Base-by-base conservation (phyloP, 306 rosid species). In the Fagus sylvatica region DNA sequence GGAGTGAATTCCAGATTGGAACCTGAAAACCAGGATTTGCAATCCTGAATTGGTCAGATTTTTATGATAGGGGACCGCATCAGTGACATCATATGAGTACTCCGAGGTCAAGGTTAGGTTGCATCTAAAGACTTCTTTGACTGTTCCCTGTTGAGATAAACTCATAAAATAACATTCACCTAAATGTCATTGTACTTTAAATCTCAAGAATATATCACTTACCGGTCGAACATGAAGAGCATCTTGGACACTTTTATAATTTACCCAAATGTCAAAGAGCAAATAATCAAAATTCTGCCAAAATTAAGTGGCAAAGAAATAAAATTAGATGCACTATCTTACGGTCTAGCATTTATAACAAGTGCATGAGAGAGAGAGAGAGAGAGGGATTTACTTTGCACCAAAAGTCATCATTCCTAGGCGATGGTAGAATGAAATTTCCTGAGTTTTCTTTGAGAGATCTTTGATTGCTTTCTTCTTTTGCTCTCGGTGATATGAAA, bases 221-320 rank as follows among this genome's bases (percentile, higher is more conserved):
- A 77, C 81, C 69, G 59, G 60, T 33, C 81, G 69, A 69, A 77
- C 81, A 55, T 55, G 59, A 11, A 77, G 81, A 42, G 81, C 81
- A 30, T 54, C 81, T 43, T 42, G 69, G 81, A 77, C 81, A 22
- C 60, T 46, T 56, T 6, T 11, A 43, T 68, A 56, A 42, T 77
- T 77, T 55, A 39, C 40, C 81, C 81, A 77, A 30, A 17, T 4
- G 13, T 42, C 75, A 11, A 40, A 15, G 2, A 77, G 69, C 57
- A 69, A 28, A 55, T 77, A 77, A 10, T 71, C 57, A 64, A 77
- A 77, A 55, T 77, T 77, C 81, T 77, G 75, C 75, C 6, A 2
- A 7, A 40, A 16, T 5, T 13, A 39, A 66, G 8, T 7, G 49
- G 46, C 28, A 7, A 66, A 66, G 0, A 28, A 57, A 8, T 57